A percentile compares a stretch with the other conserved stretches of the same genome.
Evolutionary conservation across 805 yeast species (phyloP).

Genomic region (Wickerhamiella azyma): DNA sequence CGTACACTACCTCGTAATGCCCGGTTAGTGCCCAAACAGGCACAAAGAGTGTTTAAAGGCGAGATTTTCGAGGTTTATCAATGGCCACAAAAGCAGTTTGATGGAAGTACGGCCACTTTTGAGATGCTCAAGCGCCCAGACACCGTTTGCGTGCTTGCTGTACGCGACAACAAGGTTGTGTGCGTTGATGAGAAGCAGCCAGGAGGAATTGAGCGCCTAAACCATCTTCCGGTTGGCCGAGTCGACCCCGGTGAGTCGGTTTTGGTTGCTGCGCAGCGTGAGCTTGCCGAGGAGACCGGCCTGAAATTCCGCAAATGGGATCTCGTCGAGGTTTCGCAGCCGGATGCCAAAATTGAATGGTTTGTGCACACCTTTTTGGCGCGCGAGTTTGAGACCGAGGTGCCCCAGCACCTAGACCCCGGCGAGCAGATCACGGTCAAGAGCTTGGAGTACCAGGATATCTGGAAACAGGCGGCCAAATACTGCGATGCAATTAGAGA

Average conservation of each 20-base stretch:
- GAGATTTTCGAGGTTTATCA: conserved; percentile 7
- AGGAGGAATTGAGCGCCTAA: conserved; percentile 1
- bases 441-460: background rate
- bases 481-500: conserved; percentile 7
- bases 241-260: conserved; percentile 7
- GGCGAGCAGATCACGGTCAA: conserved; percentile 7
- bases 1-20: conserved; percentile 3
- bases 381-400: background rate
- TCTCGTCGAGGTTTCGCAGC: conserved; percentile 6
- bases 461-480: conserved; percentile 7
- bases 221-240: conserved; percentile 7
- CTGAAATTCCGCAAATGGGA: conserved; percentile 3
- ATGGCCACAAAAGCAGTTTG: conserved; percentile 8
- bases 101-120: conserved; percentile 5
- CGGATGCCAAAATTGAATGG: conserved; percentile 8
- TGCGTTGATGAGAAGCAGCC: conserved; percentile 7
- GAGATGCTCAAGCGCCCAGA: conserved; percentile 9
- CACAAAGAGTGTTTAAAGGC: conserved; percentile 4
- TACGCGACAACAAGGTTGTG: background rate
- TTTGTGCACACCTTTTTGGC: conserved; percentile 6
- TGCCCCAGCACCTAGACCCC: conserved; percentile 3
- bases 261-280: conserved; percentile 6
- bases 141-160: conserved; percentile 5
- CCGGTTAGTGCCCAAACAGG: conserved; percentile 4
- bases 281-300: conserved; percentile 8